Percentiles rank a stretch among this genome's conserved stretches.
These are phyloP conservation scores for Alnus glutinosa DNA, from an alignment of 306 rosid genomes.

Conservation along the genomic window DNA sequence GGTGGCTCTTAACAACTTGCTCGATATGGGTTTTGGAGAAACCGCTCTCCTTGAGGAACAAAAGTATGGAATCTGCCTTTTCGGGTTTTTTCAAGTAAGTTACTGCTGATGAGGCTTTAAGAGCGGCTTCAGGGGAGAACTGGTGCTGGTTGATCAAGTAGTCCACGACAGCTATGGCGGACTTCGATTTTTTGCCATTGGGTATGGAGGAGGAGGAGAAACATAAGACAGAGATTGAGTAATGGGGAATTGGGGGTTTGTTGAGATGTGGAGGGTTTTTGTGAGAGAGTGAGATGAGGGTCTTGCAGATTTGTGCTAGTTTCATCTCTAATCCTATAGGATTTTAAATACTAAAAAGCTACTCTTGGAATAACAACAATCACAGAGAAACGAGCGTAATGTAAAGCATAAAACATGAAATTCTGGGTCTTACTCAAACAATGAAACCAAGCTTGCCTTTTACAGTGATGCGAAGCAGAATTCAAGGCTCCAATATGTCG, in stretches of 20 bases:
- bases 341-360: background rate
- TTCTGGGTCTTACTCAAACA: too few species aligned
- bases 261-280: slow-evolving; percentile 7
- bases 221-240: slow-evolving; percentile 18
- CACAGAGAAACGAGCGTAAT: background rate
- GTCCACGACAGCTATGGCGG: slow-evolving; percentile 2
- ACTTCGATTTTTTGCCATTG: slow-evolving; percentile 1
- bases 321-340: background rate
- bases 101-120: slow-evolving; percentile 23
- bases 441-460: background rate
- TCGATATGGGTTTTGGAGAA: slow-evolving; percentile 39
- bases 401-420: background rate
- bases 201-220: slow-evolving; percentile 22
- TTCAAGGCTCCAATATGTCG: background rate
- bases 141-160: slow-evolving; percentile 36
- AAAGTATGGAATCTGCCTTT: slow-evolving; percentile 21
- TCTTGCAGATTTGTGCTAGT: background rate
- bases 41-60: slow-evolving; percentile 26
- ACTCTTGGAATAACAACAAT: background rate
- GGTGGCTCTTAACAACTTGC: slow-evolving; percentile 15
- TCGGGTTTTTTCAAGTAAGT: slow-evolving; percentile 19
- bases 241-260: background rate
- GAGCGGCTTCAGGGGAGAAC: slow-evolving; percentile 32
- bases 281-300: background rate
- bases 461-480: background rate